Percentiles rank a stretch among this genome's conserved stretches.
Conservation (phyloP, 140 eudicot genomes). For the Ambrosia hybrid region DNA sequence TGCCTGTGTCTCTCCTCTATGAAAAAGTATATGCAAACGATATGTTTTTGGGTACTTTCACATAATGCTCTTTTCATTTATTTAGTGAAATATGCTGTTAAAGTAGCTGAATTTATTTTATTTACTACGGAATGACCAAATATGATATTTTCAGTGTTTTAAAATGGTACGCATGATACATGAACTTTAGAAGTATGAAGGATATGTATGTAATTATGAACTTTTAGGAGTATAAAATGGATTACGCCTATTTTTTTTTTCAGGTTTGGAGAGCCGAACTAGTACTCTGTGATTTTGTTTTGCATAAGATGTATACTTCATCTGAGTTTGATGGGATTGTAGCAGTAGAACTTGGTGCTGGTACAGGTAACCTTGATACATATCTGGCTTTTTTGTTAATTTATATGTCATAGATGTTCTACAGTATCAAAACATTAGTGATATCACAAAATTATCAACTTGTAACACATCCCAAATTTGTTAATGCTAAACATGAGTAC, state of each 20-base stretch:
- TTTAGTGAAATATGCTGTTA: not conserved
- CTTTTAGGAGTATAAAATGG: not conserved
- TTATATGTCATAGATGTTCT: not conserved
- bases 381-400: too few species aligned
- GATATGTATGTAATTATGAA: not conserved
- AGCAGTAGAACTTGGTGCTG: slow-evolving; percentile 93
- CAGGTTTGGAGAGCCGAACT: slow-evolving; percentile 93
- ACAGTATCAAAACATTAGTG: not conserved
- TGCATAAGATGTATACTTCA: slow-evolving; percentile 70
- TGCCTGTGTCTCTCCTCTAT: too few species aligned
- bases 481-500: not conserved
- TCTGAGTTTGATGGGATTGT: slow-evolving; percentile 61
- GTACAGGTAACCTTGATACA: slow-evolving; percentile 59
- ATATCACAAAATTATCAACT: not conserved
- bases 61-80: not conserved
- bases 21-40: too few species aligned
- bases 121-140: not conserved
- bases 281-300: slow-evolving; percentile 80
- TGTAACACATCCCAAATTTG: not conserved
- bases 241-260: not conserved
- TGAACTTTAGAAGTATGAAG: not conserved
- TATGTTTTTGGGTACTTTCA: too few species aligned
- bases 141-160: not conserved
- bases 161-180: not conserved
- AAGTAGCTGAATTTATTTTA: slow-evolving; percentile 1